Percentiles rank a stretch among this genome's conserved stretches.
phyloP scores from a whole-genome alignment of 352 stramenopile genomes.

The Globisporangium yorkense region DNA sequence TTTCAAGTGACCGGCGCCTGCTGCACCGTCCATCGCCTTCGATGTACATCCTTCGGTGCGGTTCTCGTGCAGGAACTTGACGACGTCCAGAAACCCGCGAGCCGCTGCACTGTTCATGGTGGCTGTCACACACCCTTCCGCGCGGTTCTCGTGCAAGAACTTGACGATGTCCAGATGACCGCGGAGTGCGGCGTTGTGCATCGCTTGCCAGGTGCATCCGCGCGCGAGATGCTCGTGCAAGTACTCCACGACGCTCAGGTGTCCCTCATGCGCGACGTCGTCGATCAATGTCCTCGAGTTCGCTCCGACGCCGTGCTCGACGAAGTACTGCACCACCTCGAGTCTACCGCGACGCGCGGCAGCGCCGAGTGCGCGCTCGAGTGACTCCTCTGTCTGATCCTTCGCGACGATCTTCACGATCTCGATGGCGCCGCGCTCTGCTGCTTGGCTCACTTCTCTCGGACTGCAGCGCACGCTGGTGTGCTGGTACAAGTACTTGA shows the following conservation, averaged over 20 bases:
- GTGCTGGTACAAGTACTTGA: not conserved
- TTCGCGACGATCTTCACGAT: not conserved
- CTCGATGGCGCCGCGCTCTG: not conserved
- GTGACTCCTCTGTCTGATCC: not conserved
- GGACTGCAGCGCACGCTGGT: not conserved
- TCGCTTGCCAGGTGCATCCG: not conserved
- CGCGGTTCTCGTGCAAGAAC: not conserved
- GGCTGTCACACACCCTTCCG: not conserved
- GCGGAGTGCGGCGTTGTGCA: not conserved
- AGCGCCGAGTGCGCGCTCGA: not conserved
- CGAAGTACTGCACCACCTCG: not conserved
- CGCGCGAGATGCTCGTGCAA: not conserved
- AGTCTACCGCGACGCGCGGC: not conserved
- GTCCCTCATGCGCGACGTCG: not conserved
- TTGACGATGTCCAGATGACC: not conserved
- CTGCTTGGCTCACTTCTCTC: not conserved
- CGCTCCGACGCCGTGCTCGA: not conserved
- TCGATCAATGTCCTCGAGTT: not conserved
- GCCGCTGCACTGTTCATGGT: too few relatives aligned
- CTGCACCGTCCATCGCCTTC: too few relatives aligned
- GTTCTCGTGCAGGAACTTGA: too few relatives aligned
- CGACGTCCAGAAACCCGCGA: too few relatives aligned
- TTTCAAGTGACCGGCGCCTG: too few relatives aligned
- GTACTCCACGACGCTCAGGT: not conserved
- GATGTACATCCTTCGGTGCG: too few relatives aligned